Percentiles rank a stretch among this genome's conserved stretches.
These are phyloP conservation scores for Claviceps africana DNA, from an alignment of 2,329 filamentous ascomycete genomes.

Conservation along the genomic window DNA sequence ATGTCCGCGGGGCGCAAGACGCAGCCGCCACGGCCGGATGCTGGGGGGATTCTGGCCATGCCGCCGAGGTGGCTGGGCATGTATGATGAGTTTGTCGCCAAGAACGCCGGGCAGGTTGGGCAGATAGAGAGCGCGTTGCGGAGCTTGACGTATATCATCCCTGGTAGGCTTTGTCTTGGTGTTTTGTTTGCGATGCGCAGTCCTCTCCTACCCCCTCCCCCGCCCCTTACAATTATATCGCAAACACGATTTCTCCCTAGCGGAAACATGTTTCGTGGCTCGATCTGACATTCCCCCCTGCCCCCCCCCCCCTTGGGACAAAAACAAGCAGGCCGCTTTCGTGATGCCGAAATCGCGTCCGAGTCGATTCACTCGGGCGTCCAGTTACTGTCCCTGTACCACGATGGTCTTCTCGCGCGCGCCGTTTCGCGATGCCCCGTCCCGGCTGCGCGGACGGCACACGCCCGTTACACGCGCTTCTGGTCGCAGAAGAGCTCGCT, in stretches of 20 bases:
- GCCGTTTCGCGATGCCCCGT: constrained; percentile 44
- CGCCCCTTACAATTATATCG: no score
- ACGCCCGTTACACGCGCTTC: constrained; percentile 53
- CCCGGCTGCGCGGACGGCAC: constrained; percentile 40
- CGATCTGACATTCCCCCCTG: background rate
- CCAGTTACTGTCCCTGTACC: constrained; percentile 81
- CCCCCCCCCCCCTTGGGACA: no score
- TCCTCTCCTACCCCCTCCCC: no score
- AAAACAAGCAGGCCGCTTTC: constrained; percentile 73
- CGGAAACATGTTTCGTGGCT: background rate
- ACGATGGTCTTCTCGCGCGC: constrained; percentile 70
- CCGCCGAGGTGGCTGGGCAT: constrained; percentile 53
- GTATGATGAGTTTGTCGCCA: constrained; percentile 85
- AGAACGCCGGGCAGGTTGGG: constrained; percentile 84
- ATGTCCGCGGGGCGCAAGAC: background rate
- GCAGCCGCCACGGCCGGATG: background rate
- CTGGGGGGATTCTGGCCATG: constrained; percentile 5
- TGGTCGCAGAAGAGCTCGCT: constrained; percentile 50
- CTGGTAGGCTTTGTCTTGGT: constrained; percentile 37
- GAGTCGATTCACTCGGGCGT: constrained; percentile 83
- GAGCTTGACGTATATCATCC: constrained; percentile 90
- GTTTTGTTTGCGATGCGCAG: background rate
- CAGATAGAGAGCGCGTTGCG: constrained; percentile 90
- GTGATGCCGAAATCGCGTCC: constrained; percentile 87
- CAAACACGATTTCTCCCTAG: background rate